Evolutionary conservation across 495 filamentous ascomycete genomes (phyloP), one percentile per base, ranked within the genome.

Genomic region (Xylaria nigripes): DNA sequence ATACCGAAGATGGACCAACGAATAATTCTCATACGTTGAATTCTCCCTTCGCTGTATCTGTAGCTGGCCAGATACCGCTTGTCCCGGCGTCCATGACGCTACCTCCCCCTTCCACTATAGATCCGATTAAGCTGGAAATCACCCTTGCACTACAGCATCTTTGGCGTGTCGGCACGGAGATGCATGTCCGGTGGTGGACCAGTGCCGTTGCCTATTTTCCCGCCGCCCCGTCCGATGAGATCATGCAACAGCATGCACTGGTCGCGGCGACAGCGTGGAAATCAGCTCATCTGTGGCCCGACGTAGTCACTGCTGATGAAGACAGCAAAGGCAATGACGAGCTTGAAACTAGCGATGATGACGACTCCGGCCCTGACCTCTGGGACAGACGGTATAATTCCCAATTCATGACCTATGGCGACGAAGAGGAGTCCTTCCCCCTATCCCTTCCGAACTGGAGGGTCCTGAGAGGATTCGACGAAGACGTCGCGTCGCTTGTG

Each of bases 51-150:
- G 58, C 34, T 48, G 66, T 70, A 51, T 70, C 61, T 45, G 75
- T 96, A 12, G 91, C 94, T 1, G 93, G 93, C 0, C 92, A 97
- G 67, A 95, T 99, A 48, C 89, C 93, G 1, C 78, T 99, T 2
- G 72, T 92, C 2, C 93, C 93, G 0, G 79, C 84, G 13, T 81
- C 80, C 6, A 96, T 98, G 91, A 69, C 77, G n/a, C 56, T 82
- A 2, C 72, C 75, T 1, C 30, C 45, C 0, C 22, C 47, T 34
- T 42, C 45, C 15, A 47, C 41, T 24, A 30, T 51, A 43, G 15
- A 63, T 60, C 23, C 69, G 24, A 63, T 61, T 8, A 49, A 45
- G 6, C 40, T 67, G 4, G 64, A 72, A 48, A 56, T 72, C 18
- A 46, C 68, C 10, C 69, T 98, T 6, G 76, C 89, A 2, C 70